Percentiles rank a stretch among this genome's conserved stretches.
Evolutionary conservation across 495 filamentous ascomycete genomes (phyloP).

Genomic region (Apiosordaria backusii): DNA sequence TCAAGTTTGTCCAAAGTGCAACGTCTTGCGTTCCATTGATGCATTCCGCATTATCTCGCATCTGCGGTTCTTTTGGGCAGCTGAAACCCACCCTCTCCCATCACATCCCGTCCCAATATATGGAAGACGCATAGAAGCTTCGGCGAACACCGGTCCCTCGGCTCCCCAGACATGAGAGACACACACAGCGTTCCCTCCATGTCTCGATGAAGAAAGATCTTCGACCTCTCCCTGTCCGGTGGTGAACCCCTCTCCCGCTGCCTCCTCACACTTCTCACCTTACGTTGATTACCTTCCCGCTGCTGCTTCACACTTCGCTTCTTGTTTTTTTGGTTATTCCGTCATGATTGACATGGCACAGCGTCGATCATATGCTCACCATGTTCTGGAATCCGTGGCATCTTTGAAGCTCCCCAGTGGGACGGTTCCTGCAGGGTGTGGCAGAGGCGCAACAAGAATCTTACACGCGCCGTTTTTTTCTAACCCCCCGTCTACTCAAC

Average conservation of each 20-base stretch:
- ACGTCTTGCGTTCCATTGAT: slow-evolving; percentile 3
- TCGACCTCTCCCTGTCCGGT: not conserved
- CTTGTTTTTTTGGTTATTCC: not conserved
- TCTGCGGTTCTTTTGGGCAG: not conserved
- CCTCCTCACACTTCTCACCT: not conserved
- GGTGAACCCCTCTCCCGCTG: no score
- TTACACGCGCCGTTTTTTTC: no score
- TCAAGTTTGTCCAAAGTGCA: not conserved
- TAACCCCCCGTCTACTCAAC: no score
- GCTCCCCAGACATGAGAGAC: not conserved
- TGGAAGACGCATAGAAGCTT: slow-evolving; percentile 11
- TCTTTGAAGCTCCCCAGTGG: not conserved
- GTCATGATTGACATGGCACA: not conserved
- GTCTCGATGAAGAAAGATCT: not conserved
- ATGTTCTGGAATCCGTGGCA: no score
- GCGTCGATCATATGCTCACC: not conserved
- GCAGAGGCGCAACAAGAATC: no score
- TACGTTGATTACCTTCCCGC: not conserved
- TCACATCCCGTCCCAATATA: slow-evolving; percentile 5
- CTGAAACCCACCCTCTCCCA: slow-evolving; percentile 1
- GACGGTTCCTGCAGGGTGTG: not conserved
- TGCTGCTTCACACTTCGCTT: not conserved
- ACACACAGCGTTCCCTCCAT: not conserved
- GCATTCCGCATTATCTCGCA: not conserved
- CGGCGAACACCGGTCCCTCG: slow-evolving; percentile 8